These are phyloP conservation scores for Schizosaccharomyces osmophilus DNA, from an alignment of 805 yeast genomes.

Conservation along the genomic window DNA sequence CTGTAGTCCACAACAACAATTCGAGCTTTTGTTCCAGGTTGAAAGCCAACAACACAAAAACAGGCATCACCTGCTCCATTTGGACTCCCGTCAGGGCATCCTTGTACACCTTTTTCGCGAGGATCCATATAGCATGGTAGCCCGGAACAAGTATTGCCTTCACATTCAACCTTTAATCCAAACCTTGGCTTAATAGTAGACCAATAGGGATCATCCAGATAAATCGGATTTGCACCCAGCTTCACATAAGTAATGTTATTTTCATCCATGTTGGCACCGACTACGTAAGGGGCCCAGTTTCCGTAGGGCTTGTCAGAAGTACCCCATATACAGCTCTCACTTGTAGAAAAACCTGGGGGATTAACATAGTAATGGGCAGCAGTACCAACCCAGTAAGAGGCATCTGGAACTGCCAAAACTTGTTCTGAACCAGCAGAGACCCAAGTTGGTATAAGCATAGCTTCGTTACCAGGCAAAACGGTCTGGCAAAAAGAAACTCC, in stretches of 20 bases:
- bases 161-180: conserved; percentile 55
- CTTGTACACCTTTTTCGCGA: conserved; percentile 31
- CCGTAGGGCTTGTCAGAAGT: conserved; percentile 41
- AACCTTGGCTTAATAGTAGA: conserved; percentile 25
- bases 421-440: conserved; percentile 26
- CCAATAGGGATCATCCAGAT: conserved; percentile 25
- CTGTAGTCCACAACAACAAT: conserved; percentile 39
- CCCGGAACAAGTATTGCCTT: conserved; percentile 48
- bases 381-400: conserved; percentile 36
- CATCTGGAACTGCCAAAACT: conserved; percentile 50
- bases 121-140: conserved; percentile 68
- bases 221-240: conserved; percentile 79
- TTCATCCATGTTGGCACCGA: conserved; percentile 64
- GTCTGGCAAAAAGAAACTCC: conserved; percentile 74
- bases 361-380: conserved; percentile 73
- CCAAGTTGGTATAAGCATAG: conserved; percentile 70
- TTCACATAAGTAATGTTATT: conserved; percentile 45
- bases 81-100: conserved; percentile 21
- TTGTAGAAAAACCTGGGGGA: conserved; percentile 54
- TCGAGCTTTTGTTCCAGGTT: conserved; percentile 33
- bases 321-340: conserved; percentile 75
- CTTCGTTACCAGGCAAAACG: conserved; percentile 82
- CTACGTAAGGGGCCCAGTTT: conserved; percentile 85
- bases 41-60: conserved; percentile 69
- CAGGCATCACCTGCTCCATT: conserved; percentile 41